Evolutionary conservation across 1,139 yeast species (phyloP), one percentile per base, ranked within the genome.

Genomic region (Komagataea norvegica): DNA sequence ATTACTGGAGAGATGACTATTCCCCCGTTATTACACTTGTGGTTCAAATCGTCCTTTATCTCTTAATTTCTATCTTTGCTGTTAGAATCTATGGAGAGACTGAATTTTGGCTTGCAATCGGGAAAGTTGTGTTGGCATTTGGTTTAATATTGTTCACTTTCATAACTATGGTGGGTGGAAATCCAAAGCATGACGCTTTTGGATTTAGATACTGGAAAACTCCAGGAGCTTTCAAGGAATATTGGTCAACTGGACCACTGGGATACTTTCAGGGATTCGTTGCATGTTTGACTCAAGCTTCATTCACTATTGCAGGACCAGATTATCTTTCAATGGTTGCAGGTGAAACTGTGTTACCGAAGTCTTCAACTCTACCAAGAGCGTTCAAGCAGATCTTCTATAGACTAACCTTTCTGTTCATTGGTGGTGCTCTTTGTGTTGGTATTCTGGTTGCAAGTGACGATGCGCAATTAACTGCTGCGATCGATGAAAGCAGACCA

Each of bases 271-370:
- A 79, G 52, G 95, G 88, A 0, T 81, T 81, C 51, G 59, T 82
- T 43, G 74, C 77, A 2, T 78, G 85, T 44, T 54, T 83, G 33
- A 70, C 71, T 33, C 69, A 72, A 31, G 82, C 83, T 18, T 67
- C 76, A 13, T 84, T 80, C 59, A 78, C 88, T 10, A 74, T 83
- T 47, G 88, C 87, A 8, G 94, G 94, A 3, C 91, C 94, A 2
- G 95, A 86, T 58, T 84, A 84, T 53, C 76, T 86, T 46, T 73
- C 88, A 1, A 80, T 84, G 87, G 74, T 79, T 36, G 91, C 94
- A 3, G 91, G 89, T 43, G 95, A 86, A 59, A 80, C 87, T 4
- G 65, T 70, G 24, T 73, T 83, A 53, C 96, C 96, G 18, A 71
- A 94, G 43, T 37, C 51, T 3, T 74, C 74, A 48, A 78, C 76